A percentile compares a stretch with the other conserved stretches of the same genome.
Evolutionary conservation across 2,329 filamentous ascomycete species (phyloP).

Genomic region (Phoma sp.): DNA sequence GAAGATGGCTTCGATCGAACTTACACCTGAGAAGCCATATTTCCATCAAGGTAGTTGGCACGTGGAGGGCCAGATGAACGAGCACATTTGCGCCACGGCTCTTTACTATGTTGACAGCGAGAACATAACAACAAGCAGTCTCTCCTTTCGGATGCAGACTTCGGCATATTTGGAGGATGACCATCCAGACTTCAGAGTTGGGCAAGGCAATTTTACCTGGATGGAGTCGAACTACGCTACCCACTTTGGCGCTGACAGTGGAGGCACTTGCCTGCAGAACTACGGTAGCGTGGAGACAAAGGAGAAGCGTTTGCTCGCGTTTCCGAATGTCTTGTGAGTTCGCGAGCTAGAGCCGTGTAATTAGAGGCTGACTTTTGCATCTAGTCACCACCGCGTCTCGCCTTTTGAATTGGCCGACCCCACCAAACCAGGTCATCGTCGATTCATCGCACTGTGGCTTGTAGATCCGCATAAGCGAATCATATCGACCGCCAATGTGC

Average conservation of each 20-base stretch:
- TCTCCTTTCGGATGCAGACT: constrained; percentile 32
- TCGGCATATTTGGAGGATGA: constrained; percentile 8
- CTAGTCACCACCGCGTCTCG: constrained; percentile 30
- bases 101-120: constrained; percentile 67
- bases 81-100: constrained; percentile 68
- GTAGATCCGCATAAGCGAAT: constrained; percentile 63
- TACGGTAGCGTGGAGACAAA: constrained; percentile 58
- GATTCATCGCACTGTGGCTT: constrained; percentile 65
- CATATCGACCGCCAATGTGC: constrained; percentile 59
- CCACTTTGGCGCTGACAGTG: background rate
- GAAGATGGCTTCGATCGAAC: constrained; percentile 65
- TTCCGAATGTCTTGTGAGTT: constrained; percentile 55
- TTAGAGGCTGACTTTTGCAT: background rate
- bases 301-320: constrained; percentile 60
- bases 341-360: background rate
- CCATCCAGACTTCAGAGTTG: constrained; percentile 7
- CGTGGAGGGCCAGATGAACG: constrained; percentile 60
- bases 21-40: constrained; percentile 63
- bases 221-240: constrained; percentile 28
- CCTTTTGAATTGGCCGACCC: constrained; percentile 58
- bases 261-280: constrained; percentile 42
- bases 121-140: constrained; percentile 59
- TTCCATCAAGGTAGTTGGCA: constrained; percentile 64
- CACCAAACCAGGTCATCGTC: constrained; percentile 61
- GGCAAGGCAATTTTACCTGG: constrained; percentile 22